phyloP scores from a whole-genome alignment of 495 filamentous ascomycete genomes.

The Trichoderma gamsii region DNA sequence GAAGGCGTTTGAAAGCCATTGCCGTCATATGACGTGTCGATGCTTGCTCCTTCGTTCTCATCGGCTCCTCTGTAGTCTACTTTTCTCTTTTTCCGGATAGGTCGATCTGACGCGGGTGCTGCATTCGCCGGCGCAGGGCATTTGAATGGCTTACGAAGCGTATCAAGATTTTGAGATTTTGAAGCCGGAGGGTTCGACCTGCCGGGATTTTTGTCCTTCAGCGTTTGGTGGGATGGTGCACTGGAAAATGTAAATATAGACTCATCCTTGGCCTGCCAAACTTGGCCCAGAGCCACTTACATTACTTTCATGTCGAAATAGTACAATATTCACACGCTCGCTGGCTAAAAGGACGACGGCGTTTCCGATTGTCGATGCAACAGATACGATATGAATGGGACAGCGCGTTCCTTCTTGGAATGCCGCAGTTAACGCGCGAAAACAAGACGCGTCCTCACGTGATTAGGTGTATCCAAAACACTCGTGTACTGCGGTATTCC shows the following conservation, averaged over 20 bases:
- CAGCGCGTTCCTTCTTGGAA: not conserved
- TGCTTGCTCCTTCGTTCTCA: slow-evolving; percentile 64
- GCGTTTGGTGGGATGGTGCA: not conserved
- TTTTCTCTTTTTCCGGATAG: slow-evolving; percentile 78
- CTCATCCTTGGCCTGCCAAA: not conserved
- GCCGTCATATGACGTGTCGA: slow-evolving; percentile 84
- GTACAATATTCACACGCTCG: not conserved
- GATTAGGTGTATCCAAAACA: not conserved
- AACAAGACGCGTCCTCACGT: not conserved
- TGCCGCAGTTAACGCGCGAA: not conserved
- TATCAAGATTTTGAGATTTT: not conserved
- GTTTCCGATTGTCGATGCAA: not conserved
- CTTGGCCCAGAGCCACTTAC: not conserved
- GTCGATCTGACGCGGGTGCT: slow-evolving; percentile 69
- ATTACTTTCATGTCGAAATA: slow-evolving; percentile 36
- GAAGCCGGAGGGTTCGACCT: not conserved
- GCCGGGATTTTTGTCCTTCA: not conserved
- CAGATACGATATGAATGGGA: not conserved
- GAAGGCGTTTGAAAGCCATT: slow-evolving; percentile 79
- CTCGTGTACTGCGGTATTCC: not conserved
- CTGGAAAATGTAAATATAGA: not conserved
- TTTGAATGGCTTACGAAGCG: slow-evolving; percentile 70
- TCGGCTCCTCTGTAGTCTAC: slow-evolving; percentile 85
- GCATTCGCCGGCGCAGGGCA: slow-evolving; percentile 77
- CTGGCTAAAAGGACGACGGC: not conserved